These are phyloP conservation scores for Deuterostichococcus epilithicus DNA, from an alignment of 139 green algal species.

Conservation along the genomic window DNA sequence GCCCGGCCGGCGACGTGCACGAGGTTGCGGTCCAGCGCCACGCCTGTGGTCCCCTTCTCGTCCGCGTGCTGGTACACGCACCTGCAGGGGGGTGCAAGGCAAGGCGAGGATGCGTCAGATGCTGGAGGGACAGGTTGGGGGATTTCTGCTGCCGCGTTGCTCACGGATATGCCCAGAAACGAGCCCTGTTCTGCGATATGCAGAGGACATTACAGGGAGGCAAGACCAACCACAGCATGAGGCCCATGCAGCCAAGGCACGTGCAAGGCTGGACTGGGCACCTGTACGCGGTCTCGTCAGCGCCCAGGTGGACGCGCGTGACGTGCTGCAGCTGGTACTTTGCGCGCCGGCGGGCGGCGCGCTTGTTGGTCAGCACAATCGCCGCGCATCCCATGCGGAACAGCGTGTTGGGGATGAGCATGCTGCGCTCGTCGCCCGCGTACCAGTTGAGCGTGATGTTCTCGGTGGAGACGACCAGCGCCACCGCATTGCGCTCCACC, in stretches of 20 bases:
- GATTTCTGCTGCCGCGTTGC: too few species aligned
- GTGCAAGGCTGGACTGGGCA: conserved; percentile 2
- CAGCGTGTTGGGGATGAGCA: conserved; percentile 70
- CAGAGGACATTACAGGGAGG: neutral
- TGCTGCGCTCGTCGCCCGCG: conserved; percentile 75
- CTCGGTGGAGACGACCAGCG: conserved; percentile 76
- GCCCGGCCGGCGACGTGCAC: conserved; percentile 49
- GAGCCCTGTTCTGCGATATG: neutral
- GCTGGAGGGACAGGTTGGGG: too few species aligned
- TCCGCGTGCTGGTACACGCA: conserved; percentile 63
- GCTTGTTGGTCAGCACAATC: conserved; percentile 68
- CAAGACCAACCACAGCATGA: too few species aligned
- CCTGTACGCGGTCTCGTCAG: conserved; percentile 56
- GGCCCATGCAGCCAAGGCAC: too few species aligned
- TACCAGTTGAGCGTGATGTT: conserved; percentile 83
- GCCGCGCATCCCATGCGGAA: conserved; percentile 59
- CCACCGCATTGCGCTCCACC: conserved; percentile 21
- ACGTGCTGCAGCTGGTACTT: conserved; percentile 73
- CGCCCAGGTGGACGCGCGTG: conserved; percentile 66
- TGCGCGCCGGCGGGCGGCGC: conserved; percentile 29
- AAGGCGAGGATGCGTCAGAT: conserved; percentile 1
- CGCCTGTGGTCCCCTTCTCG: conserved; percentile 38
- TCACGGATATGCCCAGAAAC: neutral
- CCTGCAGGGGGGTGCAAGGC: neutral
- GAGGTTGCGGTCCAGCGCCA: conserved; percentile 53